Conservation (phyloP, 371 early-diverging fungal genomes). For the Zychaea mexicana region DNA sequence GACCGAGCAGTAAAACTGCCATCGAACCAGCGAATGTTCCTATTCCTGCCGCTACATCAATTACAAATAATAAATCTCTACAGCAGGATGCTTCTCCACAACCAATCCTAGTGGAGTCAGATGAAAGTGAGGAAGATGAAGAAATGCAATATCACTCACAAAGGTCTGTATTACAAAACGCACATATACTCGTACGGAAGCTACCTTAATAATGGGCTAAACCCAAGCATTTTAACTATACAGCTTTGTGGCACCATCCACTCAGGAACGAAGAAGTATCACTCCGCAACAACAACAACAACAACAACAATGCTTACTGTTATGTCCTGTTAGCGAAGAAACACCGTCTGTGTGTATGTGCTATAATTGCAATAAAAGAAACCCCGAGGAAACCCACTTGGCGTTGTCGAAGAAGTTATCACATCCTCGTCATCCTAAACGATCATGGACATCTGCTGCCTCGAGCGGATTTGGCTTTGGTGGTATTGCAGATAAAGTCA, state of each 20-base stretch:
- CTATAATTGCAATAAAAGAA: slow-evolving; percentile 11
- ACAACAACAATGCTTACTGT: neutral
- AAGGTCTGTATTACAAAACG: neutral
- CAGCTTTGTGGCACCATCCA: neutral
- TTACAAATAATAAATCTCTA: neutral
- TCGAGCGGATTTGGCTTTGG: slow-evolving; percentile 1
- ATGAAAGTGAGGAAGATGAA: slow-evolving; percentile 13
- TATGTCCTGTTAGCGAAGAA: slow-evolving; percentile 3
- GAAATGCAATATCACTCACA: neutral
- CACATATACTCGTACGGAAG: neutral
- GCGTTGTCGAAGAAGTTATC: neutral
- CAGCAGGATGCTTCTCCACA: neutral
- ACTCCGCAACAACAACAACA: neutral
- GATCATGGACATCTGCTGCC: neutral
- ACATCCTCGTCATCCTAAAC: neutral
- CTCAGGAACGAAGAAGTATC: neutral
- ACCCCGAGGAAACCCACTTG: neutral
- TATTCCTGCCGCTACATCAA: neutral
- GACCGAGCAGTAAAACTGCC: neutral
- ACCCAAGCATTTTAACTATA: no score
- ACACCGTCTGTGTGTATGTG: slow-evolving; percentile 12
- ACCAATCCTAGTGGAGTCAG: slow-evolving; percentile 10
- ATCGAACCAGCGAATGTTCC: neutral
- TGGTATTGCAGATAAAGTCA: slow-evolving; percentile 13
- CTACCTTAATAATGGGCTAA: no score